A percentile compares a stretch with the other conserved stretches of the same genome.
These are phyloP conservation scores for Vigna unguiculata DNA, from an alignment of 306 rosid species.

Conservation along the genomic window DNA sequence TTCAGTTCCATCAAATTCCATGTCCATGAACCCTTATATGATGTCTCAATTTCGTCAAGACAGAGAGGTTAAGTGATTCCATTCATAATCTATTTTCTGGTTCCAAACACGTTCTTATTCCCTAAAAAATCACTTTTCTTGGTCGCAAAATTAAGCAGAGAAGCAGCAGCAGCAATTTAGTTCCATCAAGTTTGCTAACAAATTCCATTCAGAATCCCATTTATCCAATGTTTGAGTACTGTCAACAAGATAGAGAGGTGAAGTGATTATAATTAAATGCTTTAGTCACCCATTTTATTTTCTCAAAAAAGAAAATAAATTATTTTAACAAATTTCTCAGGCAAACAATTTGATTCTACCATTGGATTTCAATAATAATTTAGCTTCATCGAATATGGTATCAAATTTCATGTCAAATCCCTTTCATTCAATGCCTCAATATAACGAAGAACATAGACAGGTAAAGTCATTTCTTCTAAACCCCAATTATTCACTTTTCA, in stretches of 20 bases:
- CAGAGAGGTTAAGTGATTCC: slow-evolving; percentile 2
- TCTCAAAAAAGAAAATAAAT: no score
- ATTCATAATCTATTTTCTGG: neutral
- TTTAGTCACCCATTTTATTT: neutral
- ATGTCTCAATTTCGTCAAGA: neutral
- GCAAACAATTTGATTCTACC: neutral
- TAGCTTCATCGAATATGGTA: neutral
- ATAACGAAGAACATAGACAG: neutral
- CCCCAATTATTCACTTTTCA: neutral
- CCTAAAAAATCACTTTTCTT: neutral
- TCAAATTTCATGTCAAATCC: neutral
- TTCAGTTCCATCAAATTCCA: neutral
- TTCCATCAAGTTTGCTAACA: neutral
- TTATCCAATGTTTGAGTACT: neutral
- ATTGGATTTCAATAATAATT: slow-evolving; percentile 17
- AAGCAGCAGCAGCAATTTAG: neutral
- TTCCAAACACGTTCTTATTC: neutral
- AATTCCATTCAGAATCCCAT: neutral
- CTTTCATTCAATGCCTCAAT: neutral
- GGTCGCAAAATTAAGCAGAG: neutral
- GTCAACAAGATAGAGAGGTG: neutral
- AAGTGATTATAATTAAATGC: neutral
- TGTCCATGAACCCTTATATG: neutral
- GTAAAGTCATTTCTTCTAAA: neutral
- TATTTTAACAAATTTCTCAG: neutral